Conservation (phyloP, 2,329 filamentous ascomycete genomes). For the Coniochaeta sp. region DNA sequence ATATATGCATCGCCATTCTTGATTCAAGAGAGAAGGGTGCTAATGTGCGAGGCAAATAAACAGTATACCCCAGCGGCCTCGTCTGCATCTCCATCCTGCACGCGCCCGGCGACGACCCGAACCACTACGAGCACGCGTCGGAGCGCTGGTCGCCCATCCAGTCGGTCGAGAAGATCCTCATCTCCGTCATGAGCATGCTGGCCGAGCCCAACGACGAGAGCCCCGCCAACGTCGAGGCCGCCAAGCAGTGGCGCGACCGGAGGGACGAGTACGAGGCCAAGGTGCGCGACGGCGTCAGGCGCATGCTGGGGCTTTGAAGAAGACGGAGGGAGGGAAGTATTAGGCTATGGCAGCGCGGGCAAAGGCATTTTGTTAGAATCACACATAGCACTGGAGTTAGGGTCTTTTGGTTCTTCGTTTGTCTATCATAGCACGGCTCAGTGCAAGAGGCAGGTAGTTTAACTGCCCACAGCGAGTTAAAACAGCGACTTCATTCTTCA, state of each 20-base stretch:
- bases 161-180: constrained; percentile 94
- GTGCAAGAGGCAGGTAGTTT: too few species aligned
- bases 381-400: not conserved
- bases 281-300: constrained; percentile 75
- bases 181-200: constrained; percentile 97
- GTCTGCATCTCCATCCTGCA: constrained; percentile 99
- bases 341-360: not conserved
- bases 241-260: constrained; percentile 89
- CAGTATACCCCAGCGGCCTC: constrained; percentile 84
- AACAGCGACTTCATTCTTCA: not conserved
- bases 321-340: not conserved
- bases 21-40: not conserved
- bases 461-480: not conserved
- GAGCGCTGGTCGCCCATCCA: constrained; percentile 97
- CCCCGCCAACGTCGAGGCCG: constrained; percentile 91
- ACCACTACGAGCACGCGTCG: constrained; percentile 94
- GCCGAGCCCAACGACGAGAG: constrained; percentile 96
- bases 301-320: constrained; percentile 64
- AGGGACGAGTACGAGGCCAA: constrained; percentile 77
- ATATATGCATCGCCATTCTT: not conserved
- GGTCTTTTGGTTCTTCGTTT: not conserved
- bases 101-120: constrained; percentile 91
- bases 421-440: not conserved
- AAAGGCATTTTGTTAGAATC: not conserved
- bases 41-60: too few species aligned